Percentiles rank a stretch among this genome's conserved stretches.
Evolutionary conservation across 2,329 filamentous ascomycete species (phyloP).

Genomic region (Arachnomyces sp.): DNA sequence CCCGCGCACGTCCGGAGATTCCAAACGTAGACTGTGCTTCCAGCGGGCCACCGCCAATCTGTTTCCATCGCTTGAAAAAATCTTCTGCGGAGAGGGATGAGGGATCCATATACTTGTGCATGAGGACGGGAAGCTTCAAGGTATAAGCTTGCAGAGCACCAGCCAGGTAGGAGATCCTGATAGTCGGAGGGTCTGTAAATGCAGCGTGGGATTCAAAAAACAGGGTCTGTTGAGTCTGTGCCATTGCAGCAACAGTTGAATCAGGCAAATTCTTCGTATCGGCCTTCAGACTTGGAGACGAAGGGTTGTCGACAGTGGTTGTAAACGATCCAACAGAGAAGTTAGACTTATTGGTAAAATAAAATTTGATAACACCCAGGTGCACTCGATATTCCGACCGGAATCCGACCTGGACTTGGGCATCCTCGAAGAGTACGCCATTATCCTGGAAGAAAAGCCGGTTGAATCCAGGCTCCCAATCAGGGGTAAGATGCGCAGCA

Average conservation of each 20-base stretch:
- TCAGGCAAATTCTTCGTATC: slow-evolving; percentile 87
- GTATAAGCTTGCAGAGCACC: slow-evolving; percentile 89
- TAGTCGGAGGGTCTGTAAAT: slow-evolving; percentile 78
- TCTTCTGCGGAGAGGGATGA: slow-evolving; percentile 81
- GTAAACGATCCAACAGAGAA: slow-evolving; percentile 83
- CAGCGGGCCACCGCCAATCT: slow-evolving; percentile 80
- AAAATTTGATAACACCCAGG: slow-evolving; percentile 88
- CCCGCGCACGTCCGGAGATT: slow-evolving; percentile 50
- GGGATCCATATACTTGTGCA: slow-evolving; percentile 95
- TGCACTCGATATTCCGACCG: slow-evolving; percentile 93
- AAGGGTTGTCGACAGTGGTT: slow-evolving; percentile 72
- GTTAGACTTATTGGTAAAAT: slow-evolving; percentile 90
- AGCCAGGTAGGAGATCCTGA: slow-evolving; percentile 87
- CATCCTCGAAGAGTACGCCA: slow-evolving; percentile 89
- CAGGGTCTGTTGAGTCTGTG: slow-evolving; percentile 84
- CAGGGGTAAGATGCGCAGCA: slow-evolving; percentile 83
- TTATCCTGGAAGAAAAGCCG: slow-evolving; percentile 69
- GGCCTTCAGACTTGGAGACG: slow-evolving; percentile 61
- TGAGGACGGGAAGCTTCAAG: slow-evolving; percentile 74
- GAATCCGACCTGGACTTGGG: slow-evolving; percentile 83
- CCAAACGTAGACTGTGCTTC: slow-evolving; percentile 86
- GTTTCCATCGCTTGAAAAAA: slow-evolving; percentile 99
- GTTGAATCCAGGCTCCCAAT: slow-evolving; percentile 88
- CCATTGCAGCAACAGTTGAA: slow-evolving; percentile 62
- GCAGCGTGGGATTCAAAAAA: slow-evolving; percentile 83